Percentiles rank a stretch among this genome's conserved stretches.
These are phyloP conservation scores for Escovopsis sp. DNA, from an alignment of 2,329 filamentous ascomycete species.

Conservation along the genomic window DNA sequence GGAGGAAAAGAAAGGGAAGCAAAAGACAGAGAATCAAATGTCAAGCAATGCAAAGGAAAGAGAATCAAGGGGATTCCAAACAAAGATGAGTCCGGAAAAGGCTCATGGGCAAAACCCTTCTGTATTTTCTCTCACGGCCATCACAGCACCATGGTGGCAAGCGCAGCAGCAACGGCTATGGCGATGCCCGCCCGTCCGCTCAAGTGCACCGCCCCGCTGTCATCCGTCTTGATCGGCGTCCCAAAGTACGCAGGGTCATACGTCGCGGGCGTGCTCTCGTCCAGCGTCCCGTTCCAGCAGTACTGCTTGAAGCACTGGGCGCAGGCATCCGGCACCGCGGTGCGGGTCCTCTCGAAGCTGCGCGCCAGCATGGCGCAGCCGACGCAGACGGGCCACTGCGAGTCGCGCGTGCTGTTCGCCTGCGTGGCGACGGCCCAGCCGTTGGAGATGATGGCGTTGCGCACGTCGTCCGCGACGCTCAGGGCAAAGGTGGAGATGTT, in stretches of 20 bases:
- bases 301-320: conserved; percentile 62
- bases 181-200: conserved; percentile 7
- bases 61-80: no score
- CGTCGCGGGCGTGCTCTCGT: conserved; percentile 18
- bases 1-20: no score
- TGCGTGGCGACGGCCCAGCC: conserved; percentile 73
- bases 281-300: conserved; percentile 79
- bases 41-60: no score
- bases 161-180: conserved; percentile 8
- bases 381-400: conserved; percentile 68
- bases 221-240: conserved; percentile 11
- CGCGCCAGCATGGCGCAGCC: conserved; percentile 75
- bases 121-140: no score
- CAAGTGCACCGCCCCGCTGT: conserved; percentile 10
- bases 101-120: no score
- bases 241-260: conserved; percentile 17
- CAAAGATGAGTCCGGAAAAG: no score
- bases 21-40: no score
- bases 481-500: conserved; percentile 70
- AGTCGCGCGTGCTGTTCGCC: conserved; percentile 63
- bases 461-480: conserved; percentile 47
- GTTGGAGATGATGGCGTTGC: conserved; percentile 73
- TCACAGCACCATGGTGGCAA: conserved; percentile 1
- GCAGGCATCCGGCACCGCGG: conserved; percentile 57
- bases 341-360: conserved; percentile 57